Base-by-base conservation (phyloP, 2,329 filamentous ascomycete genomes). In the Dothideomycetes sp. region DNA sequence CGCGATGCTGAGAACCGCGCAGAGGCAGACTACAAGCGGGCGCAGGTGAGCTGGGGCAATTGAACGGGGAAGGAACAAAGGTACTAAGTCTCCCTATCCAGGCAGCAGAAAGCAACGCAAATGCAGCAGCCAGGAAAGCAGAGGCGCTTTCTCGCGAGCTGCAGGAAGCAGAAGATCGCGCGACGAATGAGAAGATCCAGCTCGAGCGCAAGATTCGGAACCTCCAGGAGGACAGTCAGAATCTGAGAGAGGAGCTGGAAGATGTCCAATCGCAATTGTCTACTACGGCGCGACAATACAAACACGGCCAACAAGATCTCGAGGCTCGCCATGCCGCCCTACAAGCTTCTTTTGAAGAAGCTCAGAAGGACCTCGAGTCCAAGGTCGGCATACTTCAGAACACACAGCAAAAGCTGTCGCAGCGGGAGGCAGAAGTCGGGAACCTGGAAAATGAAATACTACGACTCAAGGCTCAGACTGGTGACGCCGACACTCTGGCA, bases 361-460 rank as follows among this genome's bases (percentile, higher is more conserved):
- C 79, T 8, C 72, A 76, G 45, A 66, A 73, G 41, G 78, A 81
- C 49, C 61, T 67, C 15, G 68, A 73, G 35, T 59, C 66, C 3
- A 72, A 73, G 36, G 76, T 79, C 18, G 60, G 66, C 12, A 63
- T 69, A 1, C 57, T 84, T 4, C 73, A 75, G 41, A 66, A 68
- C 12, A 66, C 74, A 0, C 84, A 91, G 56, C 69, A 77, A 14
- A 77, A 77, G 52, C 60, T 94, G 3, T 65, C 72, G 0, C 72
- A 82, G 41, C 79, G 77, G 45, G 85, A 94, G 49, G 68, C 67
- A 1, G 70, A 79, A n/a, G 72, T 82, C 31, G 85, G 81, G 0
- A 66, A 76, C 10, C 63, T 96, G 8, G 88, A 96, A 61, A 79
- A 83, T 0, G 85, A 96, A 39, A 76, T 95, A 7, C 63, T 95